Evolutionary conservation across 1,139 yeast species (phyloP), one percentile per base, ranked within the genome.

Genomic region (Yamadazyma diospyri): DNA sequence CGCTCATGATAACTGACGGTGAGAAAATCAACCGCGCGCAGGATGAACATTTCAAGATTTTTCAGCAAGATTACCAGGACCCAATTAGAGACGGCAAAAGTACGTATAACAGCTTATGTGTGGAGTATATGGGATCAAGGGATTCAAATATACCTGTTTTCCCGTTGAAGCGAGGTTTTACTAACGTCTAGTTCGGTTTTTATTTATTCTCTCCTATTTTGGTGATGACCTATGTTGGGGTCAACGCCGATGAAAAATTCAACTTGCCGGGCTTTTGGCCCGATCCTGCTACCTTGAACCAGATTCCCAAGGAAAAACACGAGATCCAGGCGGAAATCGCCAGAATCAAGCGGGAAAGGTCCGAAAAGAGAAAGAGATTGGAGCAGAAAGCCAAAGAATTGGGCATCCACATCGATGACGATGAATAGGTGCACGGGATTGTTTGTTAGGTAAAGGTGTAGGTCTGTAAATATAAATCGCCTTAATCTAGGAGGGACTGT

Each of bases 201-300:
- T 88, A 86, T 55, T 76, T 89, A 33, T 66, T 88, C 48, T 78
- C 94, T 2, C 97, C 97, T 1, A 84, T 89, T 33, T 74, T 76
- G 14, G 81, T 88, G 49, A 89, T 89, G 97, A 81, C 86, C 59
- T 89, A 83, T 50, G 89, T 87, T 32, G 97, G 97, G 53, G 72
- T 83, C 27, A 89, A 88, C 48, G 83, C 97, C 1, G 95, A 89
- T 57, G 76, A 72, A 47, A 88, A 87, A 62, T 78, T 89, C 56
- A 86, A 87, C 53, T 79, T 88, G 35, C 94, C 95, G n/a, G 95
- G 95, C 12, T 88, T 86, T 59, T 87, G 95, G 95, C 97, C 97
- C 1, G 97, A 88, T 57, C 97, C 97, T 24, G 83, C 84, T 23
- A 82, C 96, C 2, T 71, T 87, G 47, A 87, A 88, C 54, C 83